A percentile compares a stretch with the other conserved stretches of the same genome.
Evolutionary conservation across 2,329 filamentous ascomycete genomes (phyloP).

Genomic region (Myriangium duriaei): DNA sequence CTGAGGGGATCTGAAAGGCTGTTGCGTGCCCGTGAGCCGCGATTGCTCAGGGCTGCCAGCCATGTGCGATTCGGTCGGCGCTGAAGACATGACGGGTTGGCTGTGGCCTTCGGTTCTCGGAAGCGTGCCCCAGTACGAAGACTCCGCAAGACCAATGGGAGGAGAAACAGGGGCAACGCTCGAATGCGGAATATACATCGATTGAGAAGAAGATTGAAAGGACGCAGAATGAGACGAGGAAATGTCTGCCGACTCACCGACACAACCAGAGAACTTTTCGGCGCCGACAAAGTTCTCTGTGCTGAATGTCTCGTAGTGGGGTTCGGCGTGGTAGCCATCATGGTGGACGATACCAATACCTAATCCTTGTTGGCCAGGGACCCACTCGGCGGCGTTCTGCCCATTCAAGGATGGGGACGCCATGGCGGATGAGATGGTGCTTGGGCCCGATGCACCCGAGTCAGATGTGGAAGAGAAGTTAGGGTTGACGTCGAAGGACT

Average conservation of each 20-base stretch:
- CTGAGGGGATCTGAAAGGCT: constrained; percentile 17
- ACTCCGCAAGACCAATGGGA: no score
- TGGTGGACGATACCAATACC: constrained; percentile 52
- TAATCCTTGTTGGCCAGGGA: constrained; percentile 42
- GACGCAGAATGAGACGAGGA: constrained; percentile 22
- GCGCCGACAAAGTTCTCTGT: constrained; percentile 35
- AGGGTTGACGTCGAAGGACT: constrained; percentile 34
- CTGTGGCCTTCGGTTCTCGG: no score
- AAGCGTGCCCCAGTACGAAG: no score
- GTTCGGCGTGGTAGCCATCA: constrained; percentile 38
- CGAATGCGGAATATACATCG: constrained; percentile 8
- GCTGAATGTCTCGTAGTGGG: constrained; percentile 45
- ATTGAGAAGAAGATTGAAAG: constrained; percentile 14
- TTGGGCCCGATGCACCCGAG: constrained; percentile 37
- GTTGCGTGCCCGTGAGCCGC: neutral
- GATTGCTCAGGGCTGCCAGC: constrained; percentile 6
- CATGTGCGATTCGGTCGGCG: no score
- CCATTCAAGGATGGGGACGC: constrained; percentile 45
- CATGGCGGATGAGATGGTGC: constrained; percentile 37
- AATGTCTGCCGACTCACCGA: constrained; percentile 35
- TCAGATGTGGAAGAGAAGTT: constrained; percentile 37
- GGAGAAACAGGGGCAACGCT: no score
- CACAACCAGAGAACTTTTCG: constrained; percentile 32
- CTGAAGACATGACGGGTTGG: no score
- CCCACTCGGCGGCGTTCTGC: constrained; percentile 49